phyloP scores from a whole-genome alignment of 257 asterid species.

The Verbascum thapsus region DNA sequence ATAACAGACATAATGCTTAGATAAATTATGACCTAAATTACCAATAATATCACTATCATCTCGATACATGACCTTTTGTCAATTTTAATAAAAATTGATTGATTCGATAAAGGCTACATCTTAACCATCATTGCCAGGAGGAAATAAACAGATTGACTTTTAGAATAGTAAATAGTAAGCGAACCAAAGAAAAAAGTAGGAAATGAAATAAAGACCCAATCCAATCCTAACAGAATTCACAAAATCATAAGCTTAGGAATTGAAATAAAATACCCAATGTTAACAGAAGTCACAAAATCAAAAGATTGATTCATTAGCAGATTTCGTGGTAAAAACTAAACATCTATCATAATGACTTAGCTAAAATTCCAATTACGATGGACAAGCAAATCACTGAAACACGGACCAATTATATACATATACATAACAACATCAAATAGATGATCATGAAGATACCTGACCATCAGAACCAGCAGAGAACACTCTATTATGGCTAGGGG shows the following conservation, averaged over 20 bases:
- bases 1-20: not conserved
- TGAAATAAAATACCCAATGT: not conserved
- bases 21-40: constrained; percentile 1
- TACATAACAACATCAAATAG: not conserved
- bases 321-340: constrained; percentile 17
- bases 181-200: not conserved
- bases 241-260: not conserved
- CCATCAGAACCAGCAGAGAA: constrained; percentile 98
- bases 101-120: not conserved
- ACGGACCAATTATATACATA: not conserved
- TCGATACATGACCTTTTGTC: constrained; percentile 10
- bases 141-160: not conserved
- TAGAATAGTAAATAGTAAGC: not conserved
- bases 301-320: not conserved
- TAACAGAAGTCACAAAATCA: not conserved
- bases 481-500: constrained; percentile 84
- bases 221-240: not conserved
- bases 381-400: not conserved
- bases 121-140: not conserved
- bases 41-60: not conserved
- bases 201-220: not conserved
- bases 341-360: not conserved
- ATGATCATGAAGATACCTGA: constrained; percentile 57
- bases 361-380: constrained; percentile 14
- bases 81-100: not conserved